Conservation (phyloP, 2,329 filamentous ascomycete genomes). For the Monascus ruber region DNA sequence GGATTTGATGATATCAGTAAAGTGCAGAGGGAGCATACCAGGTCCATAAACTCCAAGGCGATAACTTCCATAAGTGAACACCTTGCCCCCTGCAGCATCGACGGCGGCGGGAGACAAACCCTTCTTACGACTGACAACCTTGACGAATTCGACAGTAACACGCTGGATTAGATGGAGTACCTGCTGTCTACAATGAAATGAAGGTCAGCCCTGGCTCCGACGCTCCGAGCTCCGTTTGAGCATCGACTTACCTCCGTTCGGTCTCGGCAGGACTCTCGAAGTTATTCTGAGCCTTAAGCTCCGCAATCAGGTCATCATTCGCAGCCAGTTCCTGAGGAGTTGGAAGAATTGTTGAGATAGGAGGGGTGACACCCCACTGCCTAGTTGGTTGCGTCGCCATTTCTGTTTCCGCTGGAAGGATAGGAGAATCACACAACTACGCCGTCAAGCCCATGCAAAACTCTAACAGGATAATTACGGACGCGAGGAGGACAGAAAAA, state of each 20-base stretch:
- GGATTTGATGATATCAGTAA: background rate
- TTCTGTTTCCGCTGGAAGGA: conserved; percentile 2
- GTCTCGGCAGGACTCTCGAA: conserved; percentile 80
- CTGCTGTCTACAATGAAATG: conserved; percentile 42
- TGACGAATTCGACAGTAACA: conserved; percentile 79
- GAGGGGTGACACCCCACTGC: conserved; percentile 66
- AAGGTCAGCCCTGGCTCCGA: conserved; percentile 5
- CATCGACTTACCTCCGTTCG: conserved; percentile 54
- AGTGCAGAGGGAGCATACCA: conserved; percentile 27
- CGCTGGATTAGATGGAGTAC: conserved; percentile 67
- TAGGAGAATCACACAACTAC: conserved; percentile 6
- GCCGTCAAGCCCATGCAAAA: conserved; percentile 1
- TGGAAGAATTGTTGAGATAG: conserved; percentile 67
- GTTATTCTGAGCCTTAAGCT: conserved; percentile 79
- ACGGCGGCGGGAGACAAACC: conserved; percentile 64
- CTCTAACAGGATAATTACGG: background rate
- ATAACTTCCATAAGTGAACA: conserved; percentile 95
- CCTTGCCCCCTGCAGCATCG: conserved; percentile 76
- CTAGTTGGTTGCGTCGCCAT: conserved; percentile 29
- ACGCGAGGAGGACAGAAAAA: background rate
- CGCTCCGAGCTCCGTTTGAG: background rate
- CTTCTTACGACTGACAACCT: conserved; percentile 63
- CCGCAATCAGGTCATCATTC: conserved; percentile 68
- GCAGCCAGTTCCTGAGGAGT: conserved; percentile 64
- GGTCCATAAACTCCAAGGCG: conserved; percentile 88